Percentiles rank a stretch among this genome's conserved stretches.
Evolutionary conservation across 352 stramenopile genomes (phyloP).

Genomic region (Phytophthora brassicae): DNA sequence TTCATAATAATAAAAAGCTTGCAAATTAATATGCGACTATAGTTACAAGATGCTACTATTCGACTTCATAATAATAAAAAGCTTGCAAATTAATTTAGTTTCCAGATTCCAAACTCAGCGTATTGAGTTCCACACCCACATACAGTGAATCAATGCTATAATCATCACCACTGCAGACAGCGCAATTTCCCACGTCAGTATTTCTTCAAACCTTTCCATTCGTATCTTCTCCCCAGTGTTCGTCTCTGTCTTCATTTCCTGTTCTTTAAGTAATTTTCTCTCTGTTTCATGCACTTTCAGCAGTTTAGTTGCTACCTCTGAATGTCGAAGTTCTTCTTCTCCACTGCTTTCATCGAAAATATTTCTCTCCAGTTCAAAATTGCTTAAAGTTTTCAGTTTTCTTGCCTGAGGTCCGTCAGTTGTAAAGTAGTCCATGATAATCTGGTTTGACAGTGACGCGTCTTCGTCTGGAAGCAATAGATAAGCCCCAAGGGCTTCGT

Average conservation of each 20-base stretch:
- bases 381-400: background rate
- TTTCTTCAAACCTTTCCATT: slow-evolving; percentile 5
- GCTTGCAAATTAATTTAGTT: background rate
- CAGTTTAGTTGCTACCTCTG: background rate
- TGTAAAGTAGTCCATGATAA: slow-evolving; percentile 38
- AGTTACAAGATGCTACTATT: too few species aligned
- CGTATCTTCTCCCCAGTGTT: background rate
- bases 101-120: slow-evolving; percentile 12
- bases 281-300: slow-evolving; percentile 1
- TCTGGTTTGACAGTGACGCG: slow-evolving; percentile 26
- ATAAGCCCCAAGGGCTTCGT: slow-evolving; percentile 19
- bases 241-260: background rate
- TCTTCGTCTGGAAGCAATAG: slow-evolving; percentile 23
- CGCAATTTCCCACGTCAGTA: slow-evolving; percentile 14
- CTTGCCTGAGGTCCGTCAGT: slow-evolving; percentile 18
- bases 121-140: slow-evolving; percentile 31
- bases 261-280: background rate
- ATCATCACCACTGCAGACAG: slow-evolving; percentile 20
- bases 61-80: background rate
- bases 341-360: slow-evolving; percentile 25
- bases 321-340: slow-evolving; percentile 12
- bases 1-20: background rate
- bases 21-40: background rate
- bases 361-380: slow-evolving; percentile 6
- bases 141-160: slow-evolving; percentile 20